A percentile compares a stretch with the other conserved stretches of the same genome.
These are phyloP conservation scores for Talaromyces sp. DNA, from an alignment of 2,329 filamentous ascomycete species.

Conservation along the genomic window DNA sequence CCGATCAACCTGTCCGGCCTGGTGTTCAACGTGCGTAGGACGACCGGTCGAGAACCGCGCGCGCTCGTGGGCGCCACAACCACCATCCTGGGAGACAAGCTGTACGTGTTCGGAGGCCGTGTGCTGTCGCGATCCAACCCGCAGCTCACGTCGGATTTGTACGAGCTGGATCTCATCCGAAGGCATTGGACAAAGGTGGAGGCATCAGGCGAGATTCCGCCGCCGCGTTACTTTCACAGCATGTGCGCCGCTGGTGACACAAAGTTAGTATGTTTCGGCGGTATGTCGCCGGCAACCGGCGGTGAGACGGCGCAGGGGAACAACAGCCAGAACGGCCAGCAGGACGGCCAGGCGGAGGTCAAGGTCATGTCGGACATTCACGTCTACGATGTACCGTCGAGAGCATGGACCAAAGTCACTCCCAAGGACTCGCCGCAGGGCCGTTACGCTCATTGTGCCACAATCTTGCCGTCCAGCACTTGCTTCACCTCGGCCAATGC, in stretches of 20 bases:
- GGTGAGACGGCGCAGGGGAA: slow-evolving; percentile 39
- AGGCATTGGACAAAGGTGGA: slow-evolving; percentile 92
- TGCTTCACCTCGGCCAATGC: slow-evolving; percentile 80
- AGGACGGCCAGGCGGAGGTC: slow-evolving; percentile 73
- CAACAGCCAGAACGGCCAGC: slow-evolving; percentile 31
- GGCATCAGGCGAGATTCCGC: slow-evolving; percentile 75
- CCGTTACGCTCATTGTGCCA: slow-evolving; percentile 93
- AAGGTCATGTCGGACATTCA: slow-evolving; percentile 98
- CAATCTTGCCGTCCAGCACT: slow-evolving; percentile 82
- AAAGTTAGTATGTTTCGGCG: slow-evolving; percentile 95
- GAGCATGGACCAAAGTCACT: slow-evolving; percentile 78
- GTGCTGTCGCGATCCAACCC: slow-evolving; percentile 79
- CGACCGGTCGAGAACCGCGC: slow-evolving; percentile 85
- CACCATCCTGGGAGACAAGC: slow-evolving; percentile 87
- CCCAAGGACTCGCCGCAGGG: slow-evolving; percentile 82
- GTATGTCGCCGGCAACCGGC: slow-evolving; percentile 77
- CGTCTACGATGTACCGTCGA: slow-evolving; percentile 80
- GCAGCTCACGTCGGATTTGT: slow-evolving; percentile 81
- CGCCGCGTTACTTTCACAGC: slow-evolving; percentile 93
- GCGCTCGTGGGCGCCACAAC: slow-evolving; percentile 92
- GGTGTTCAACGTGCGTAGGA: slow-evolving; percentile 68
- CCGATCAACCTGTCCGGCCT: slow-evolving; percentile 61
- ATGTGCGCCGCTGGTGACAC: slow-evolving; percentile 90
- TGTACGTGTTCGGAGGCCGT: slow-evolving; percentile 93
- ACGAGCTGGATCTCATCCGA: slow-evolving; percentile 85